These are phyloP conservation scores for Solanum okadae DNA, from an alignment of 257 asterid genomes.

Conservation along the genomic window DNA sequence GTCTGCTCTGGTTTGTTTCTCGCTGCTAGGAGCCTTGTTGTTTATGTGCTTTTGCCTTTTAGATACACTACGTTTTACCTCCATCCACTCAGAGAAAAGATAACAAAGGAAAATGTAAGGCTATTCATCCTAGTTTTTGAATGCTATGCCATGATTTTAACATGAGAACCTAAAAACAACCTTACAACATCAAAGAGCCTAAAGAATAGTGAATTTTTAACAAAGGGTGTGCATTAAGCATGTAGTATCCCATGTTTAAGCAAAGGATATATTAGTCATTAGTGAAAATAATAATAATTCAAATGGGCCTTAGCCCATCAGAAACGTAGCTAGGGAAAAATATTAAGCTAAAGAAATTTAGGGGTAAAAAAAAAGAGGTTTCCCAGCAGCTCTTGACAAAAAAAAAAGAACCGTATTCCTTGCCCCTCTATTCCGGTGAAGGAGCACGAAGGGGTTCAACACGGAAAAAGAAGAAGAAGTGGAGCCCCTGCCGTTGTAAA, in stretches of 20 bases:
- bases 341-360: neutral
- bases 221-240: neutral
- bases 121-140: neutral
- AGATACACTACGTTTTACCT: neutral
- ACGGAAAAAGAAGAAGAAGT: neutral
- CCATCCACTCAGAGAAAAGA: neutral
- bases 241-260: no score
- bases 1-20: neutral
- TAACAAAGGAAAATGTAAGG: neutral
- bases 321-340: no score
- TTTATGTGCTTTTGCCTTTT: neutral
- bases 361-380: neutral
- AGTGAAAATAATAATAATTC: no score
- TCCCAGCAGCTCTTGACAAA: neutral
- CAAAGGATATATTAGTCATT: no score
- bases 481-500: no score
- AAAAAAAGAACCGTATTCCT: neutral
- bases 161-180: neutral
- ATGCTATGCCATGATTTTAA: neutral
- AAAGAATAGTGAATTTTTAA: neutral
- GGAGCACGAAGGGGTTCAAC: neutral
- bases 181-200: neutral
- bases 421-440: neutral
- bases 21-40: neutral
- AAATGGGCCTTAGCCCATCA: no score